Conservation (phyloP, 2,329 filamentous ascomycete species). For the Colletotrichum cuscutae region DNA sequence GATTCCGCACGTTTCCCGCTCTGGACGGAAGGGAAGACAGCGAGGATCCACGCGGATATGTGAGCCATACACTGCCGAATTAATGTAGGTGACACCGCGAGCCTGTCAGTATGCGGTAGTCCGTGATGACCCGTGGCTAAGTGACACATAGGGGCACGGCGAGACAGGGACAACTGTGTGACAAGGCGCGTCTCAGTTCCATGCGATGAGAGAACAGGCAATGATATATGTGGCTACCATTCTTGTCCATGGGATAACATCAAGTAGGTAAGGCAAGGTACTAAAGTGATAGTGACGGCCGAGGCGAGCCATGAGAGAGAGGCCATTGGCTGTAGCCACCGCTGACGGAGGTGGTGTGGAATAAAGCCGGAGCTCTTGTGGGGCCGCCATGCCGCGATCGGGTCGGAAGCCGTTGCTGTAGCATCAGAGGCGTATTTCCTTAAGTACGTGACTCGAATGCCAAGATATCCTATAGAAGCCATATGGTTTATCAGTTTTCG, state of each 20-base stretch:
- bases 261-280: no score
- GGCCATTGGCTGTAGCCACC: neutral
- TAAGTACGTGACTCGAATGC: neutral
- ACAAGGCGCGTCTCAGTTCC: neutral
- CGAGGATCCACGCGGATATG: no score
- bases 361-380: neutral
- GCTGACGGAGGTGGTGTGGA: neutral
- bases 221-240: no score
- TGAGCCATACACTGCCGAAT: no score
- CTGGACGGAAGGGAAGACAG: no score
- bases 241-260: no score
- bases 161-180: neutral
- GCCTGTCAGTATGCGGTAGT: no score
- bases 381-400: neutral
- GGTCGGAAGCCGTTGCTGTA: neutral
- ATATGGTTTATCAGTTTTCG: neutral
- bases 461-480: neutral
- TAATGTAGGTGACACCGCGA: no score
- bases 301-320: neutral
- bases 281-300: neutral
- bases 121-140: neutral
- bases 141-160: no score
- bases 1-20: no score
- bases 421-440: neutral
- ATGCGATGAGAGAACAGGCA: no score